Evolutionary conservation across 192 early-diverging fungal genomes (phyloP).

Genomic region (Thoreauomyces humboldtii): DNA sequence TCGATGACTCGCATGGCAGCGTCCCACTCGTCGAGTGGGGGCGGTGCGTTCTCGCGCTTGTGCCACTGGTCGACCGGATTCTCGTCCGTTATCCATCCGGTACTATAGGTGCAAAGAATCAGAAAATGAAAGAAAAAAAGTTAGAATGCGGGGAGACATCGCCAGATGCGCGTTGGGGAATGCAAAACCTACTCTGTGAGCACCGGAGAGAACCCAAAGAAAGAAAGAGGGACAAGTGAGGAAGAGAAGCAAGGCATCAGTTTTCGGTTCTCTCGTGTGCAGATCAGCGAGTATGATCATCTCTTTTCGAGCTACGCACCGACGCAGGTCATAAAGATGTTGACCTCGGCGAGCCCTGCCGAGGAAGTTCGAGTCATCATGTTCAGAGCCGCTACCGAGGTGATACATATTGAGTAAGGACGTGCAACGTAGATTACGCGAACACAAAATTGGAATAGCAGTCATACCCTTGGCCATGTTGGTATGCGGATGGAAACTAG

Average conservation of each 20-base stretch:
- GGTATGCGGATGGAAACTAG: slow-evolving; percentile 24
- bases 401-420: too few relatives aligned
- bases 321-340: slow-evolving; percentile 58
- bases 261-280: too few relatives aligned
- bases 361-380: slow-evolving; percentile 59
- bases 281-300: too few relatives aligned
- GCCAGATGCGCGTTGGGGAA: too few relatives aligned
- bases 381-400: slow-evolving; percentile 51
- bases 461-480: slow-evolving; percentile 30
- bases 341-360: slow-evolving; percentile 40
- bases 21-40: slow-evolving; percentile 59
- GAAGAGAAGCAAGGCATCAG: too few relatives aligned
- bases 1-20: slow-evolving; percentile 52
- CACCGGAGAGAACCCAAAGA: too few relatives aligned
- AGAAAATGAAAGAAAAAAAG: background rate
- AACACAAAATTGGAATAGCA: too few relatives aligned
- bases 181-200: too few relatives aligned
- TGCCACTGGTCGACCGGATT: slow-evolving; percentile 48
- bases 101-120: slow-evolving; percentile 14
- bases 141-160: too few relatives aligned
- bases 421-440: too few relatives aligned
- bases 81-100: slow-evolving; percentile 60
- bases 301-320: too few relatives aligned
- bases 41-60: slow-evolving; percentile 40
- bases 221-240: too few relatives aligned